Evolutionary conservation across 176 grass and related monocot species (phyloP), one percentile per base, ranked within the genome.

Genomic region (Guadua angustifolia): DNA sequence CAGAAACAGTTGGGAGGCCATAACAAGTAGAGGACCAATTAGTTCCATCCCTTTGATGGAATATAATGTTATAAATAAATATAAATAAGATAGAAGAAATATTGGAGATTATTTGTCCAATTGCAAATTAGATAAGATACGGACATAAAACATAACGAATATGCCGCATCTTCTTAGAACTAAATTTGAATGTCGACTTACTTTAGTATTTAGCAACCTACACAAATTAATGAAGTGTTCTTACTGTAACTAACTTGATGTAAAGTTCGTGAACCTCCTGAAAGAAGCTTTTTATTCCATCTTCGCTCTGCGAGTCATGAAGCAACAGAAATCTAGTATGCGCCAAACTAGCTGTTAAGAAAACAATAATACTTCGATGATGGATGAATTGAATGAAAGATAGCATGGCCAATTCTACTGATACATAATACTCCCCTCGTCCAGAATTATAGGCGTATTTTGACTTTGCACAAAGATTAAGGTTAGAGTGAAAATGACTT

Each of bases 251-350:
- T 35, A 52, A 39, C 19, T 94, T 95, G 55, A 98, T 79, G 77
- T 98, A 94, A 67, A 95, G 88, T 62, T 95, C 87, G 75, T 95
- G 93, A 71, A 95, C 96, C 52, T 98, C 93, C 84, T 94, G 89
- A 82, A 98, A 94, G 49, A 95, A 98, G 81, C 85, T 95, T 79
- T 92, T 95, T 85, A 95, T 92, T 25, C 83, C 93, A 82, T 95
- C 91, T 26, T 92, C 91, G 10, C 89, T 95, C 25, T 80, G 63
- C 7, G 89, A 92, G 42, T 98, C 93, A 29, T 98, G 93, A 83
- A 93, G 85, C 66, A 98, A 58, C 95, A 98, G 92, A 82, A 95
- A 91, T 90, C 89, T 95, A 88, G 89, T 90, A 90, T 94, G 93
- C 94, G 85, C 42, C 50, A 43, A 42, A 61, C 11, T 87, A 42